Evolutionary conservation across 2,329 filamentous ascomycete species (phyloP), one percentile per base, ranked within the genome.

Genomic region (Fusarium papillatum): DNA sequence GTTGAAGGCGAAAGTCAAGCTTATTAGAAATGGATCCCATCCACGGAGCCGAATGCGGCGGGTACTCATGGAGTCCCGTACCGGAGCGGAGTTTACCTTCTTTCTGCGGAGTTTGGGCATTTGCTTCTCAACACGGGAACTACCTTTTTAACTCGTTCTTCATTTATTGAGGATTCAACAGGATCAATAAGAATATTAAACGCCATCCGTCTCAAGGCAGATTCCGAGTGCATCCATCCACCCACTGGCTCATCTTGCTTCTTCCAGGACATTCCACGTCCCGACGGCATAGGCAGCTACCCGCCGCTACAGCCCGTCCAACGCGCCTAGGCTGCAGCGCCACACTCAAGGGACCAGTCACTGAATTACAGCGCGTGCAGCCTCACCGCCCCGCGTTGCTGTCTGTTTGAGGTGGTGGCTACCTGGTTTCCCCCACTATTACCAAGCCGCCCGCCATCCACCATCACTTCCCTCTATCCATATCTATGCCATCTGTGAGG

Each of bases 371-470:
- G 70, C 50, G 50, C 7, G 50, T 31, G 50, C 74, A 78, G 64
- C 78, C 69, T 80, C 73, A 76, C 76, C 79, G 75, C 76, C 79
- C 79, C 79, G 72, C 78, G 50, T 66, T 68, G 29, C 68, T 26
- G 46, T 50, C 46, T 24, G 31, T 53, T 16, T 50, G 46, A 50
- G 24, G 24, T 29, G 24, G 61, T 61, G 46, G 64, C 41, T 61
- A 31, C 65, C 24, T 53, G 46, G 46, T 38, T 66, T 62, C 74
- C 75, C 74, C 74, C 74, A 77, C 74, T 66, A 70, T 74, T 66
- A 60, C 73, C 59, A 64, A 76, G 74, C 73, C 73, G 72, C 55
- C 62, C 36, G 39, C 62, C 48, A 48, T 70, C 69, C 72, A 66
- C 38, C 60, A 53, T 63, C 29, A 22, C 29, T n/a, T 57, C 50